Conservation (phyloP, 2,329 filamentous ascomycete species). For the Eutypella sp. region DNA sequence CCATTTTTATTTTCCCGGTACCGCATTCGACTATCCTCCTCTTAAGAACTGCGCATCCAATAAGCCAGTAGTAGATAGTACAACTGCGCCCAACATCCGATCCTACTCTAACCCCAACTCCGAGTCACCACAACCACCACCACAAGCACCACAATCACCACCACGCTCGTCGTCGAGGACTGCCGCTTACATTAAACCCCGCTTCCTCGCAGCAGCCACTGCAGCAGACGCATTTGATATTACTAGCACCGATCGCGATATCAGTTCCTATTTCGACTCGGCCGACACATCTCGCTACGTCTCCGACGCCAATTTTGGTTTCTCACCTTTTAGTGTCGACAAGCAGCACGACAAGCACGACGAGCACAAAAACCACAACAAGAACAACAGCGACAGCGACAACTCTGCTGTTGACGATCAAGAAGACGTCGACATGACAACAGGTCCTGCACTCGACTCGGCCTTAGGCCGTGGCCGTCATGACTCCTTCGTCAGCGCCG, state of each 20-base stretch:
- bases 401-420: too few relatives aligned
- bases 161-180: too few relatives aligned
- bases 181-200: too few relatives aligned
- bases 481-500: conserved; percentile 62
- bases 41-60: conserved; percentile 19
- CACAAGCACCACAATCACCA: conserved; percentile 14
- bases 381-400: conserved; percentile 22
- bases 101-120: conserved; percentile 17
- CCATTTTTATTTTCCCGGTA: conserved; percentile 21
- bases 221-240: conserved; percentile 4
- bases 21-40: too few relatives aligned
- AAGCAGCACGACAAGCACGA: conserved; percentile 1
- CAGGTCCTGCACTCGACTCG: conserved; percentile 54
- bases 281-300: too few relatives aligned
- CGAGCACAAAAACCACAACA: conserved; percentile 1
- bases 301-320: too few relatives aligned
- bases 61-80: conserved; percentile 29
- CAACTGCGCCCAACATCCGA: conserved; percentile 22
- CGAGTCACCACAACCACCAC: conserved; percentile 10
- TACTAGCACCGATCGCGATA: conserved; percentile 1
- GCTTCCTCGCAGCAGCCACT: too few relatives aligned
- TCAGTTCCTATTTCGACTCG: conserved; percentile 23
- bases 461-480: conserved; percentile 54
- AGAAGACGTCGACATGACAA: conserved; percentile 53
- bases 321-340: conserved; percentile 2